Conservation (phyloP, 768 basidiomycete species). For the Amanita rimosa region DNA sequence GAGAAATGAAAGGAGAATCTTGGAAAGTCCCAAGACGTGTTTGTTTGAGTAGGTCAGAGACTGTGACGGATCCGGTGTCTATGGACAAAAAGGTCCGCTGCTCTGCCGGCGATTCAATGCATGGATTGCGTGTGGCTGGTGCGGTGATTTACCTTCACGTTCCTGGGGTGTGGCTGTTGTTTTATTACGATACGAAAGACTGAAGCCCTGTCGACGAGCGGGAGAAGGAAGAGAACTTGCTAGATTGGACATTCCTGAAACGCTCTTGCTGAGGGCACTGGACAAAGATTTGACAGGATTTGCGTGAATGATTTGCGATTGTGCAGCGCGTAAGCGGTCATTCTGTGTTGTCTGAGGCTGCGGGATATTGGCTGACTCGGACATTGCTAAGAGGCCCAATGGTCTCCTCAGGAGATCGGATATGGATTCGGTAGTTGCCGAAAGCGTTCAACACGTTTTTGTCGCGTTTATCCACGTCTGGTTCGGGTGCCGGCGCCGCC, state of each 20-base stretch:
- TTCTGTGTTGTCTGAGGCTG: neutral
- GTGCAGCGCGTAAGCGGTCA: slow-evolving; percentile 14
- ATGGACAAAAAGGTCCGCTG: neutral
- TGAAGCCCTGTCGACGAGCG: slow-evolving; percentile 37
- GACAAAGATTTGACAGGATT: slow-evolving; percentile 44
- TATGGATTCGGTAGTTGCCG: slow-evolving; percentile 4
- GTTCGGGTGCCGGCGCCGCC: slow-evolving; percentile 12
- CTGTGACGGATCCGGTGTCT: neutral
- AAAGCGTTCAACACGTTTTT: slow-evolving; percentile 2
- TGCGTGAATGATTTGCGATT: slow-evolving; percentile 9
- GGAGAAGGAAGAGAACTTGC: slow-evolving; percentile 18
- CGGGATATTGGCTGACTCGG: neutral
- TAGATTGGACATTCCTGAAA: slow-evolving; percentile 25
- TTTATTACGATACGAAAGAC: slow-evolving; percentile 41
- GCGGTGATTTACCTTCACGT: slow-evolving; percentile 15
- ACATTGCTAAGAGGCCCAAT: neutral
- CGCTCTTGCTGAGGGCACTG: slow-evolving; percentile 44
- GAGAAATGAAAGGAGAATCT: slow-evolving; percentile 54
- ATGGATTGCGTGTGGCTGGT: neutral
- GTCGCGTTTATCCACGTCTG: slow-evolving; percentile 4
- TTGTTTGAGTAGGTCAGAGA: slow-evolving; percentile 15
- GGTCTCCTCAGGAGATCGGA: neutral
- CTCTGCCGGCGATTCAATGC: neutral
- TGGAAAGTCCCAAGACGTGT: slow-evolving; percentile 13
- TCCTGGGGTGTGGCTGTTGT: slow-evolving; percentile 29